Evolutionary conservation across 306 rosid species (phyloP), one percentile per base, ranked within the genome.

Genomic region (Quercus parvula): DNA sequence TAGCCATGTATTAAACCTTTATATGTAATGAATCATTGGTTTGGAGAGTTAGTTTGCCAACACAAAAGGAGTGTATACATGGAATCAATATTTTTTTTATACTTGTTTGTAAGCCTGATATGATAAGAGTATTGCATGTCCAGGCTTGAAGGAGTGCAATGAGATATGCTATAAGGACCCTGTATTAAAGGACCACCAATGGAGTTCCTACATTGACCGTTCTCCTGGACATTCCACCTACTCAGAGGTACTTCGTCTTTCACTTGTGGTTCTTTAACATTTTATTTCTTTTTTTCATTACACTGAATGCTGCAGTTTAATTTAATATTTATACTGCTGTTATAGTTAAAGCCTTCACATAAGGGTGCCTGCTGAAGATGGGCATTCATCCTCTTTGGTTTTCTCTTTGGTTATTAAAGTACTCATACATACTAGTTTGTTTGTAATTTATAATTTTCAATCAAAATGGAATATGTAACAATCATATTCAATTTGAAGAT

Each of bases 201-300:
- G 99, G 99, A 95, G 94, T 81, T 91, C 99, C 81, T 95, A 84
- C 84, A 95, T 95, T 75, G 97, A 92, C 77, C 97, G 99, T 38
- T 95, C 99, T 73, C 99, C 99, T 33, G 99, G 99, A 41, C 78
- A 87, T 79, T 90, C 89, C 62, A 71, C 82, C 61, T 89, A 88
- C 80, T 95, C 99, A 1, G 94, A 86, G 95, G 97, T 91, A 81
- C 56, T 79, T 75, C 25, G 35, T 76, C 64, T 27, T 35, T 25
- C 51, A 24, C 22, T n/a, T 7, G 2, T 33, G 41, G 14, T 27
- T 70, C 82, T 67, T 63, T 31, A 30, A 25, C 28, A 24, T 20
- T 35, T 68, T 59, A 33, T n/a, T 35, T 14, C 24, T 6, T 76
- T 22, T 81, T 12, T 46, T 6, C 3, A 67, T 38, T 31, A 17